Evolutionary conservation across 805 yeast genomes (phyloP).

Genomic region (Candida boleticola): DNA sequence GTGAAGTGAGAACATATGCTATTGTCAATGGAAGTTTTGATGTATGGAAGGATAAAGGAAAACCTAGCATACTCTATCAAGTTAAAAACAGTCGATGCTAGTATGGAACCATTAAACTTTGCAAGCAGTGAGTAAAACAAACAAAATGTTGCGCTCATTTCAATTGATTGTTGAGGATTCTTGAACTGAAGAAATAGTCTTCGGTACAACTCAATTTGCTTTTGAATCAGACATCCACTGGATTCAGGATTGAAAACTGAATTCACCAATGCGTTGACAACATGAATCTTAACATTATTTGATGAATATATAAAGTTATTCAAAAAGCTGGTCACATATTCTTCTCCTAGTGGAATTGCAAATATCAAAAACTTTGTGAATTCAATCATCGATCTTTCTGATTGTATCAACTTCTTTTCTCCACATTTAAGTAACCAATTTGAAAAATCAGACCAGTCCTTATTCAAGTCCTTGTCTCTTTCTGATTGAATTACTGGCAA

Average conservation of each 20-base stretch:
- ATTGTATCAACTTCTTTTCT: conserved; percentile 38
- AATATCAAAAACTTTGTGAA: conserved; percentile 31
- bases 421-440: conserved; percentile 44
- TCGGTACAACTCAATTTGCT: conserved; percentile 28
- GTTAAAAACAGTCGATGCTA: conserved; percentile 36
- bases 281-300: neutral
- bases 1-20: neutral
- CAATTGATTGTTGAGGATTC: conserved; percentile 37
- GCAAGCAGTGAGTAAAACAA: conserved; percentile 33
- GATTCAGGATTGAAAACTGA: neutral
- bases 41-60: conserved; percentile 26
- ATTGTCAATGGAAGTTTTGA: conserved; percentile 9
- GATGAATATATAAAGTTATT: conserved; percentile 8
- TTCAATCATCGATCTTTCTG: conserved; percentile 29
- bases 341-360: conserved; percentile 4
- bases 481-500: conserved; percentile 24
- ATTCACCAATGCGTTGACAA: neutral
- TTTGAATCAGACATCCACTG: neutral
- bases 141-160: conserved; percentile 37
- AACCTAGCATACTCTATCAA: conserved; percentile 40
- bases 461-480: conserved; percentile 21
- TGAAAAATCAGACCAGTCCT: conserved; percentile 49
- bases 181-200: conserved; percentile 25
- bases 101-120: conserved; percentile 12
- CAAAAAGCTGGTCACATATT: conserved; percentile 16